These are phyloP conservation scores for Fusarium sp. DNA, from an alignment of 2,329 filamentous ascomycete genomes.

Conservation along the genomic window DNA sequence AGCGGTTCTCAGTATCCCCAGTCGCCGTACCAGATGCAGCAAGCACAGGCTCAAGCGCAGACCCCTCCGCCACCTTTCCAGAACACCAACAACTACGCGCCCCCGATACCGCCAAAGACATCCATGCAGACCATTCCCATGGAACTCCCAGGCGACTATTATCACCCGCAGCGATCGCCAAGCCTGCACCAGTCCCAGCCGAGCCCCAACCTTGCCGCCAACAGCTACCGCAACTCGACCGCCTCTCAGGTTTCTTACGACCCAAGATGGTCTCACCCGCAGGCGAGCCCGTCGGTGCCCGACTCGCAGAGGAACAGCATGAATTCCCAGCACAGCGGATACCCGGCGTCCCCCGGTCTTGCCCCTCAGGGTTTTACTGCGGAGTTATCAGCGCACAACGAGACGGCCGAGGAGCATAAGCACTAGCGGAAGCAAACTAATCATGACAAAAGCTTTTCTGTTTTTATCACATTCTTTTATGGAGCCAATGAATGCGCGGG, in stretches of 20 bases:
- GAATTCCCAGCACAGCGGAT: conserved; percentile 46
- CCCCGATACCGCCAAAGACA: conserved; percentile 43
- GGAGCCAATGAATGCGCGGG: not conserved
- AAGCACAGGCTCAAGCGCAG: conserved; percentile 25
- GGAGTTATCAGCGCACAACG: conserved; percentile 61
- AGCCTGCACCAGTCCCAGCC: conserved; percentile 40
- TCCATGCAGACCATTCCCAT: conserved; percentile 45
- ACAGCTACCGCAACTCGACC: conserved; percentile 42
- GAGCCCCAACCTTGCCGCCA: conserved; percentile 21
- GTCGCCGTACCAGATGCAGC: conserved; percentile 37
- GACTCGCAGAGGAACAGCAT: conserved; percentile 44
- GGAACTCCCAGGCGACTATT: conserved; percentile 65
- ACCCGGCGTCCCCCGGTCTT: conserved; percentile 52
- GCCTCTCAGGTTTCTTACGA: conserved; percentile 39
- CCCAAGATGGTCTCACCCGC: conserved; percentile 57
- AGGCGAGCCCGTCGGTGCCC: conserved; percentile 40
- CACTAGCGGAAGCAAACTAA: conserved; percentile 7
- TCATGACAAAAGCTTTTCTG: conserved; percentile 3
- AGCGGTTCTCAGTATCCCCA: conserved; percentile 31
- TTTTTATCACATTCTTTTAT: not conserved
- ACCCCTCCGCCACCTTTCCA: conserved; percentile 38
- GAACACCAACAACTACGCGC: conserved; percentile 26
- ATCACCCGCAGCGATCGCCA: conserved; percentile 55
- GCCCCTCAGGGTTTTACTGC: conserved; percentile 57
- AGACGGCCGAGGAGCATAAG: conserved; percentile 60